phyloP scores from a whole-genome alignment of 2,329 filamentous ascomycete genomes.

The Colletotrichum abscissum region DNA sequence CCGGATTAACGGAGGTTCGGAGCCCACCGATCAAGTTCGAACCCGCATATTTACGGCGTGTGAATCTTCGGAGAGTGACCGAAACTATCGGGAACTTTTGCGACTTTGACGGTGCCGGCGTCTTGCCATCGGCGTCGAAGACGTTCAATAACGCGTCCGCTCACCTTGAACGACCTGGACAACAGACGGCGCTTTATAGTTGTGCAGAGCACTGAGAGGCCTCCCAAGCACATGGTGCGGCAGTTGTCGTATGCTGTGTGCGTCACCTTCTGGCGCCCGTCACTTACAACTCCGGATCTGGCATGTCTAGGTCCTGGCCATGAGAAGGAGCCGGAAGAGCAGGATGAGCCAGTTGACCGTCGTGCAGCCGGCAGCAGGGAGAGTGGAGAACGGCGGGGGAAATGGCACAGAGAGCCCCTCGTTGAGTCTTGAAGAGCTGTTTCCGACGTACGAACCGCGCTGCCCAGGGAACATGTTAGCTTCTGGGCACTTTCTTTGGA shows the following conservation, averaged over 20 bases:
- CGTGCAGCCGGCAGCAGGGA: background rate
- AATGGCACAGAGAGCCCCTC: background rate
- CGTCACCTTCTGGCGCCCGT: slow-evolving; percentile 20
- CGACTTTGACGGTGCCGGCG: background rate
- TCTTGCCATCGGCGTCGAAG: background rate
- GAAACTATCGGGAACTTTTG: slow-evolving; percentile 1
- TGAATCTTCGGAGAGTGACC: background rate
- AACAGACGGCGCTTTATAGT: slow-evolving; percentile 33
- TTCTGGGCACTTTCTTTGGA: slow-evolving; percentile 31
- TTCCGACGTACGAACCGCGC: background rate
- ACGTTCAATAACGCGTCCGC: background rate
- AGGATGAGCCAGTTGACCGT: background rate
- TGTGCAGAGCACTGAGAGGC: slow-evolving; percentile 24
- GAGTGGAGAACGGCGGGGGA: background rate
- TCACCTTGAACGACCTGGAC: slow-evolving; percentile 2
- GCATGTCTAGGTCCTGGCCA: slow-evolving; percentile 6
- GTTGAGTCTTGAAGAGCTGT: slow-evolving; percentile 3
- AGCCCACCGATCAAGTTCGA: slow-evolving; percentile 22
- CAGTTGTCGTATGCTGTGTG: slow-evolving; percentile 25
- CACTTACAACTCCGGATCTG: background rate
- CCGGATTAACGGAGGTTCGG: slow-evolving; percentile 9
- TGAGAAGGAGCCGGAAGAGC: background rate
- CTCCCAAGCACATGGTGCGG: slow-evolving; percentile 20
- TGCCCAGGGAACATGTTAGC: background rate
- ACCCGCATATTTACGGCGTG: background rate